Percentiles rank a stretch among this genome's conserved stretches.
Conservation (phyloP, 257 asterid species). For the Avicennia marina region DNA sequence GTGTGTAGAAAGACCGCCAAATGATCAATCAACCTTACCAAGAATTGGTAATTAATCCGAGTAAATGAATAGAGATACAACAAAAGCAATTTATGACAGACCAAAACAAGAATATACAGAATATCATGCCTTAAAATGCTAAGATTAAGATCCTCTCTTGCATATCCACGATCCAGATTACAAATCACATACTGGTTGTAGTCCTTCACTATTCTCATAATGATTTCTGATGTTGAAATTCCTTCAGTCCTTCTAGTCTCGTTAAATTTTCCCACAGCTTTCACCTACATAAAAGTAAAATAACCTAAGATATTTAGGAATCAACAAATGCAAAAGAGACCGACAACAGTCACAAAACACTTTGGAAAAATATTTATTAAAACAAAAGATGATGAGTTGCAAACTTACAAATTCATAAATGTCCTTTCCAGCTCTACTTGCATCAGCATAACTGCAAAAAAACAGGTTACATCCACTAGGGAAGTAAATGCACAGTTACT, state of each 20-base stretch:
- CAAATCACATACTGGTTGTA: conserved; percentile 75
- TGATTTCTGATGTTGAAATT: conserved; percentile 71
- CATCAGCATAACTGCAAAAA: conserved; percentile 56
- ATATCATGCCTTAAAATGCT: conserved; percentile 57
- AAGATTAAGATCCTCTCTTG: conserved; percentile 67
- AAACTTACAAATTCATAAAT: conserved; percentile 71
- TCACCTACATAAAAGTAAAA: conserved; percentile 45
- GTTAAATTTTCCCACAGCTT: conserved; percentile 67
- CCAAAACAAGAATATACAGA: conserved; percentile 1
- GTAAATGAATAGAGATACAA: background rate
- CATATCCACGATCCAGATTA: conserved; percentile 76
- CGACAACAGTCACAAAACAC: background rate
- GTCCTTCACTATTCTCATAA: conserved; percentile 73
- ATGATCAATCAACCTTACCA: background rate
- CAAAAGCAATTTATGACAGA: conserved; percentile 7
- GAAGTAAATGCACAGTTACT: background rate
- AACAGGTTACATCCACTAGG: conserved; percentile 2
- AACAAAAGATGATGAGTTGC: background rate
- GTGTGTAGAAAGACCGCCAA: background rate
- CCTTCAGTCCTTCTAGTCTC: conserved; percentile 71
- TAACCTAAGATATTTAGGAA: no score
- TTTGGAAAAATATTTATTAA: background rate
- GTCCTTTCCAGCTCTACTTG: conserved; percentile 72
- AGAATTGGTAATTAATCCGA: no score
- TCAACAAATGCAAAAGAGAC: background rate